A percentile compares a stretch with the other conserved stretches of the same genome.
Evolutionary conservation across 2,329 filamentous ascomycete species (phyloP).

Genomic region (Colletotrichum navitas): DNA sequence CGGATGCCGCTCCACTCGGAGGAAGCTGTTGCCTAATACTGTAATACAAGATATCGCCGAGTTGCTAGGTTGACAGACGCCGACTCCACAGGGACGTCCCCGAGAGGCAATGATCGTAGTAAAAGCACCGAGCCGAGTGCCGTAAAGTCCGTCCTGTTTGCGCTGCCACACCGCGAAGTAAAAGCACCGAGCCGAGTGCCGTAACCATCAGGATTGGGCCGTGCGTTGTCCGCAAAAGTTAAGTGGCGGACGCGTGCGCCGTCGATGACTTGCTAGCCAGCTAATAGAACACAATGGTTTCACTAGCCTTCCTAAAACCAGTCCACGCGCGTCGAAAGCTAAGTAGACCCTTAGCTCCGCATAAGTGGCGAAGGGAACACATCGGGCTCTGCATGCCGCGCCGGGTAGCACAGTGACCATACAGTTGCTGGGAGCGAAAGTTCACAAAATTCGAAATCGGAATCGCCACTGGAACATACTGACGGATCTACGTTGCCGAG

Average conservation of each 20-base stretch:
- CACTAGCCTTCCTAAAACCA: neutral
- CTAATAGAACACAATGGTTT: no score
- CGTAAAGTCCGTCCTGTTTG: neutral
- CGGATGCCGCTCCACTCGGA: neutral
- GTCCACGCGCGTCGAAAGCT: neutral
- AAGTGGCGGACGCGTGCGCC: no score
- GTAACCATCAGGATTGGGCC: no score
- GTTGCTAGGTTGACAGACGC: neutral
- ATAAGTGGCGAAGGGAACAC: neutral
- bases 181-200: no score
- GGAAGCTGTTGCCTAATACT: neutral
- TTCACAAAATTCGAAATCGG: neutral
- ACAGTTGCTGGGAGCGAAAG: neutral
- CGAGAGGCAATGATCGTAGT: neutral
- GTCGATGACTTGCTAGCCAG: no score
- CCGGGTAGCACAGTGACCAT: neutral
- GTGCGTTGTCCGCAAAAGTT: no score
- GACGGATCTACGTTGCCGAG: neutral
- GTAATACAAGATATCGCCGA: neutral
- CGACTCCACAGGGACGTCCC: neutral
- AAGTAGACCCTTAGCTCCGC: constrained; percentile 4
- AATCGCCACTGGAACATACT: neutral
- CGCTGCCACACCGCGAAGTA: no score
- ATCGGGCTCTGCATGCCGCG: neutral
- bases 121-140: neutral